These are phyloP conservation scores for Russula ochroleuca DNA, from an alignment of 768 basidiomycete species.

Conservation along the genomic window DNA sequence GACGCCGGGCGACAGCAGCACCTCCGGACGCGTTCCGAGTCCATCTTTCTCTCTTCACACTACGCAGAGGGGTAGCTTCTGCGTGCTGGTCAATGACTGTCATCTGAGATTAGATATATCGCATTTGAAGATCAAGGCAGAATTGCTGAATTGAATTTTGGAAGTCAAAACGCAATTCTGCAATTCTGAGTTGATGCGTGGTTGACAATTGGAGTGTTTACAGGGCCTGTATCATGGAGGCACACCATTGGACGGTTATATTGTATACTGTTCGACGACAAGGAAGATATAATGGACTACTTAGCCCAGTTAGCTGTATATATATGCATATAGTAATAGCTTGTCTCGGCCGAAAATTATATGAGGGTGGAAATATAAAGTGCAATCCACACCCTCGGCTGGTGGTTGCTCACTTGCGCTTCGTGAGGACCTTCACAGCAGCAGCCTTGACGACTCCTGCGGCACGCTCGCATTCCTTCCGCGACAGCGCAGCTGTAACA, in stretches of 20 bases:
- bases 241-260: neutral
- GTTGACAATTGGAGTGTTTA: neutral
- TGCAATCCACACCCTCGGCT: neutral
- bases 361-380: neutral
- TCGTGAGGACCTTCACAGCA: slow-evolving; percentile 67
- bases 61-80: too few relatives aligned
- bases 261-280: neutral
- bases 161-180: too few relatives aligned
- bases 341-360: neutral
- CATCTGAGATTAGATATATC: neutral
- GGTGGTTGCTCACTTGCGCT: slow-evolving; percentile 40
- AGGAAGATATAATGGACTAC: neutral
- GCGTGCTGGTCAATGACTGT: neutral
- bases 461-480: slow-evolving; percentile 92
- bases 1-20: too few relatives aligned
- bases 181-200: too few relatives aligned
- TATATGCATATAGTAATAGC: neutral
- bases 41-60: too few relatives aligned
- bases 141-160: too few relatives aligned
- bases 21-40: too few relatives aligned
- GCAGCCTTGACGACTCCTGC: slow-evolving; percentile 67
- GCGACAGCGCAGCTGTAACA: slow-evolving; percentile 69
- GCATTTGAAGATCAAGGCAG: too few relatives aligned
- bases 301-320: neutral
- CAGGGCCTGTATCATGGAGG: neutral